These are phyloP conservation scores for Colletotrichum sp. DNA, from an alignment of 2,329 filamentous ascomycete genomes.

Conservation along the genomic window DNA sequence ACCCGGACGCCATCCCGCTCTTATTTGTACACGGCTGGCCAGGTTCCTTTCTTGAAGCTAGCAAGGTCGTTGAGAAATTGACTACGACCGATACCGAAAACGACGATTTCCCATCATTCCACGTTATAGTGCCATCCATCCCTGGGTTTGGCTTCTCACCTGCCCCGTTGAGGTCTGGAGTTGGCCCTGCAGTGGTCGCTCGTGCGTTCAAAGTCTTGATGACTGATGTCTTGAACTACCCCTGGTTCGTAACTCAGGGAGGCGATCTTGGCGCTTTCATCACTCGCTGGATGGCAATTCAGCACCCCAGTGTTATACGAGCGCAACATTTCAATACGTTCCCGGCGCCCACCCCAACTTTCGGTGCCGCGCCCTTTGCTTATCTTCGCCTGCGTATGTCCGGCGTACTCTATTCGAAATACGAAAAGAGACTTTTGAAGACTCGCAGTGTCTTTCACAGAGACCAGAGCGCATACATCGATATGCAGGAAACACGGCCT, in stretches of 20 bases:
- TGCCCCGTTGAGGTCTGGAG: constrained; percentile 31
- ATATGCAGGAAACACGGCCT: not conserved
- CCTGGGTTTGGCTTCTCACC: constrained; percentile 51
- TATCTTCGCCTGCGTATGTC: not conserved
- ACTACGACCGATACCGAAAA: constrained; percentile 31
- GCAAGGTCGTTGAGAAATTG: constrained; percentile 32
- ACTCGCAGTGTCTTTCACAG: not conserved
- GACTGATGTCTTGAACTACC: constrained; percentile 40
- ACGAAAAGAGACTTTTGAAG: not conserved
- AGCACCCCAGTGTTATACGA: not conserved
- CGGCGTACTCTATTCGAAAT: not conserved
- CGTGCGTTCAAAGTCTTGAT: constrained; percentile 42
- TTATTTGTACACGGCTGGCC: constrained; percentile 50
- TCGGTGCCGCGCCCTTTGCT: not conserved
- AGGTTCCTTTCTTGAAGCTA: constrained; percentile 43
- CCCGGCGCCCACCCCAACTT: not conserved
- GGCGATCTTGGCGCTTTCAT: constrained; percentile 33
- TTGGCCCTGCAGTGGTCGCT: constrained; percentile 33
- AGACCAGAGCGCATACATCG: not conserved
- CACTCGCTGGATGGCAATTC: constrained; percentile 14
- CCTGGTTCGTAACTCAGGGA: constrained; percentile 34
- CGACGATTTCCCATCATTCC: constrained; percentile 40
- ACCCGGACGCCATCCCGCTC: constrained; percentile 40
- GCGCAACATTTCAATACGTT: constrained; percentile 18
- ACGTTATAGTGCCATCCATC: constrained; percentile 50